Base-by-base conservation (phyloP, 2,329 filamentous ascomycete genomes). In the Lachnellula subtilissima region DNA sequence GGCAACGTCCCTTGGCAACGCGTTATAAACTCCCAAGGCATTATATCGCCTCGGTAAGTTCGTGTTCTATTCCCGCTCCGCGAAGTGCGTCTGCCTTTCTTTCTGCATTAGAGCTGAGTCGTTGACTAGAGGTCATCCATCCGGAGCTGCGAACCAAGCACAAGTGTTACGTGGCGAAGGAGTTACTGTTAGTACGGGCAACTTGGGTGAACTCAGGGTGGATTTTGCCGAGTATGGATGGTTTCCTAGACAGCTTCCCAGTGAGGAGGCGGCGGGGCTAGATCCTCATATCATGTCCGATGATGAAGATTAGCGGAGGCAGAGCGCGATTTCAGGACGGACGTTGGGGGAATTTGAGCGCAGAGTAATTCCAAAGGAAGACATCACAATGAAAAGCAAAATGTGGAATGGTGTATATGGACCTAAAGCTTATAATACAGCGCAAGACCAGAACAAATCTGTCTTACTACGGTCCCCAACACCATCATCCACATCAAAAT, bases 1-100 rank as follows among this genome's bases (percentile, higher is more conserved):
- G 77, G 76, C 23, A 97, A 87, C 62, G 93, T 97, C 3, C 93
- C 93, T 0, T 97, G 93, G 93, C 93, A 97, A 76, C 79, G 94
- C 56, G 89, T 97, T 57, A 88, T 97, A 69, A 96, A 93, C 71
- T 76, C 89, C 14, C 93, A 89, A 72, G 92, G 93, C 22, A 77
- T 84, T 57, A 95, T 97, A 63, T 96, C 91, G 46, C 88, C 88
- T 7, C 83, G 92, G 90, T 93, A 67, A 63, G 32, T 39, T 23
- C 15, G n/a, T 23, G 15, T 45, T 36, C 37, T 45, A 8, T 23
- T 15, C n/a, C 32, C 19, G 8, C 23, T 36, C 42, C n/a, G 46
- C 14, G 28, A 32, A 52, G 17, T 55, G n/a, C 39, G 25, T 37
- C 17, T 35, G 14, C 8, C 7, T 2, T 4, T 50, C 25, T 15